Base-by-base conservation (phyloP, 1,139 yeast genomes). In the Zhuliangozyma blackwelliae region DNA sequence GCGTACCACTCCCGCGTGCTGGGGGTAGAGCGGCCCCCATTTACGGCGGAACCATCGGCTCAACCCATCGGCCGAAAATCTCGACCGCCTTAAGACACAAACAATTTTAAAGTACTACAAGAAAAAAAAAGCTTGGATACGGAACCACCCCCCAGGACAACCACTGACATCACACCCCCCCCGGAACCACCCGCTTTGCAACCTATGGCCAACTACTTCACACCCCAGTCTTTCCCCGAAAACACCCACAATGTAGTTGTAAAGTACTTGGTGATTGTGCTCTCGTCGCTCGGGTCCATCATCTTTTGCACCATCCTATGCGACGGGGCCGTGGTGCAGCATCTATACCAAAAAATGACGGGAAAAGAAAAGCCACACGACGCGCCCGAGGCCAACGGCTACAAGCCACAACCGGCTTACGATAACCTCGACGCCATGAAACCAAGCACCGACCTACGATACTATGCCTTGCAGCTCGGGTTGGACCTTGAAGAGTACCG, bases 381-480 rank as follows among this genome's bases (percentile, higher is more conserved):
- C 40, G 37, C 31, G 22, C 46, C 46, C 37, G 51, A 49, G 28
- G 39, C 37, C 28, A 47, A 53, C 38, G 56, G 55, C 1, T 61
- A 57, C 38, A 41, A 33, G 10, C 64, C 65, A 1, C 40, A 64
- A 26, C 49, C 50, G 25, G 60, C 71, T 2, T 67, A 50, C 41
- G 65, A 66, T 1, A 49, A 63, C 39, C 44, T 61, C 10, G 51
- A 56, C 25, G 36, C 46, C 9, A 51, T 67, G 61, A 61, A 61
- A 41, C 43, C 55, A 2, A 47, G 59, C 3, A 43, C 48, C 27
- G 54, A 61, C 43, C 59, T 89, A 36, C 57, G 73, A 21, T 87
- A 85, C 54, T 90, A 89, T 54, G 79, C 83, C 10, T 61, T 65
- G 33, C 68, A 79, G 32, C 61, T 81, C 40, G 83, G 79, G 1